These are phyloP conservation scores for Xylaria grammica DNA, from an alignment of 495 filamentous ascomycete species.

Conservation along the genomic window DNA sequence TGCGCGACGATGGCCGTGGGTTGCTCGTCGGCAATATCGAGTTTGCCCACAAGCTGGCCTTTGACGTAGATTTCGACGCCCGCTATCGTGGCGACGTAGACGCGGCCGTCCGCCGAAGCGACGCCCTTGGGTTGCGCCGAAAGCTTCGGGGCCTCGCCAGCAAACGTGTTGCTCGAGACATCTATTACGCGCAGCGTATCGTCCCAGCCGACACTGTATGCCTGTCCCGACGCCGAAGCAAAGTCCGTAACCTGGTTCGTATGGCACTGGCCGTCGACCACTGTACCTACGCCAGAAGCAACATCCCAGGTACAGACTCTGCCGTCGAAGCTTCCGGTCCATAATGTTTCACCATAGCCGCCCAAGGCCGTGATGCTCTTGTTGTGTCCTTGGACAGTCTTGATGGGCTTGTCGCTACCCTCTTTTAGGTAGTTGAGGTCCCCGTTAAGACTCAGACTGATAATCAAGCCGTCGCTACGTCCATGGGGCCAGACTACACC, in stretches of 20 bases:
- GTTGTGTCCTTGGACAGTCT: conserved; percentile 88
- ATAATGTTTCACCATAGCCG: conserved; percentile 63
- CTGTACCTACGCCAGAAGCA: conserved; percentile 64
- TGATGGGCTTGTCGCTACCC: conserved; percentile 68
- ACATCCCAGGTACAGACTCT: conserved; percentile 83
- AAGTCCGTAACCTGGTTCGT: conserved; percentile 84
- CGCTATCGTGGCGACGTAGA: conserved; percentile 69
- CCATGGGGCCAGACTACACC: conserved; percentile 91
- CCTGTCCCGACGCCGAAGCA: conserved; percentile 59
- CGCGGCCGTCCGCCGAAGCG: conserved; percentile 45
- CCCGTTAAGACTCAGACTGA: conserved; percentile 85
- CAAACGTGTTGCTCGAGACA: conserved; percentile 54
- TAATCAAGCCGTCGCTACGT: conserved; percentile 81
- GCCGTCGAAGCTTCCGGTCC: conserved; percentile 92
- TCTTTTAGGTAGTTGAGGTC: conserved; percentile 88
- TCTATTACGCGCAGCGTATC: conserved; percentile 87
- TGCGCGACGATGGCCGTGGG: conserved; percentile 72
- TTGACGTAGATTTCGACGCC: conserved; percentile 69
- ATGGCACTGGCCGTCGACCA: conserved; percentile 78
- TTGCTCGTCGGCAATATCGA: conserved; percentile 55
- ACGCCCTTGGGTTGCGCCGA: conserved; percentile 59
- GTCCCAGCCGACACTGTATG: conserved; percentile 93
- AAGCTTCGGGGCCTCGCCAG: conserved; percentile 51
- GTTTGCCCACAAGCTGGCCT: conserved; percentile 58
- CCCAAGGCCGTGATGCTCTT: conserved; percentile 83